A percentile compares a stretch with the other conserved stretches of the same genome.
Evolutionary conservation across 140 eudicot genomes (phyloP).

Genomic region (Cichorium intybus): DNA sequence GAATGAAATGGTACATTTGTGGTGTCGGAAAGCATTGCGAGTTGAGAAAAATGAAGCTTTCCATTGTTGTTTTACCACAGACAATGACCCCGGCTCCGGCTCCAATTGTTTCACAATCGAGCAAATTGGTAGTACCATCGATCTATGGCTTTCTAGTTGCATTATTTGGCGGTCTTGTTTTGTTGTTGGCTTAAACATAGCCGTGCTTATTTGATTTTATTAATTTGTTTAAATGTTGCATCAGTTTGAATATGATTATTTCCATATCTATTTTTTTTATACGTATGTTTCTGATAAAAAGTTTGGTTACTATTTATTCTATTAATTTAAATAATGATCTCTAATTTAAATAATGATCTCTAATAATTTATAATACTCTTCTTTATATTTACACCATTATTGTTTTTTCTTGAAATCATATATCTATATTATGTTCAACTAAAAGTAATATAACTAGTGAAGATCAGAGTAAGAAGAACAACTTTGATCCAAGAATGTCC

Average conservation of each 20-base stretch:
- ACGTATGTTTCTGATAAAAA: too few relatives aligned
- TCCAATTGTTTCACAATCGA: constrained; percentile 1
- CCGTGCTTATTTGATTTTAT: neutral
- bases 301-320: too few relatives aligned
- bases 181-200: neutral
- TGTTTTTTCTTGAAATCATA: too few relatives aligned
- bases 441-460: too few relatives aligned
- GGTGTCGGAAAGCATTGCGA: constrained; percentile 42
- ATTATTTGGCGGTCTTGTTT: constrained; percentile 1
- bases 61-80: constrained; percentile 24
- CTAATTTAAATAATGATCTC: too few relatives aligned
- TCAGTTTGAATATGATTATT: neutral
- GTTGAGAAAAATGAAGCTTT: constrained; percentile 27
- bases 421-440: too few relatives aligned
- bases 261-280: too few relatives aligned
- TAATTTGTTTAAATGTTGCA: neutral
- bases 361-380: too few relatives aligned
- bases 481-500: too few relatives aligned
- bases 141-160: constrained; percentile 7
- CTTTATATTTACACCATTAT: too few relatives aligned
- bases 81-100: constrained; percentile 19
- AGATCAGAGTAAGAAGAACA: too few relatives aligned
- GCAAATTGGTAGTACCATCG: neutral
- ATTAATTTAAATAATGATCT: too few relatives aligned
- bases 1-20: constrained; percentile 50